Conservation (phyloP, 1,284 basidiomycete genomes). For the Sporisorium graminicola region DNA sequence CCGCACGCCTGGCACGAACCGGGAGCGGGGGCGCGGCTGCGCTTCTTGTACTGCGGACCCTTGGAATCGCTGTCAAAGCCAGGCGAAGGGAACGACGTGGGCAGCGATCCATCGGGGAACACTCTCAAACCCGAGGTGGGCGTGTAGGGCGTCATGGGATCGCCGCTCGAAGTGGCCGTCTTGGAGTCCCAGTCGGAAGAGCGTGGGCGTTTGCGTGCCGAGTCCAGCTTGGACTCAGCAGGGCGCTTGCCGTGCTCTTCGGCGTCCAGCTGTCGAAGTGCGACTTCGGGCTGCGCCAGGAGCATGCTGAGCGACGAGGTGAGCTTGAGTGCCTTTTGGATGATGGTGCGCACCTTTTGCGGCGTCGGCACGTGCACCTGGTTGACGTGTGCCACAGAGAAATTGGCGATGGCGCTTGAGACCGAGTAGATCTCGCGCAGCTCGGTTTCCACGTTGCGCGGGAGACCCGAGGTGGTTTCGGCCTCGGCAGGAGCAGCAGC, state of each 20-base stretch:
- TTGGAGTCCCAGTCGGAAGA: constrained; percentile 46
- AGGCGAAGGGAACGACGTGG: constrained; percentile 45
- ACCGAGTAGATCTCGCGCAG: constrained; percentile 55
- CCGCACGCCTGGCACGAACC: constrained; percentile 64
- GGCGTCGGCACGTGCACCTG: constrained; percentile 37
- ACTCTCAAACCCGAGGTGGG: constrained; percentile 31
- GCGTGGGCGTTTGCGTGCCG: constrained; percentile 49
- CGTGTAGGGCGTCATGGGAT: constrained; percentile 22
- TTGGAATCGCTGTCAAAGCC: constrained; percentile 38
- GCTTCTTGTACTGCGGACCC: constrained; percentile 65
- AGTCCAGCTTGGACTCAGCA: constrained; percentile 46
- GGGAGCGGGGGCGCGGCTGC: constrained; percentile 66
- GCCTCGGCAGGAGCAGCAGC: constrained; percentile 8
- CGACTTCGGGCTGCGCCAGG: constrained; percentile 49
- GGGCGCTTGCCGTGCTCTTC: constrained; percentile 43
- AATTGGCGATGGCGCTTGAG: constrained; percentile 55
- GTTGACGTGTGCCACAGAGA: constrained; percentile 51
- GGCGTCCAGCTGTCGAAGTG: constrained; percentile 43
- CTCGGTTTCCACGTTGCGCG: constrained; percentile 34
- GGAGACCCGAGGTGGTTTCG: constrained; percentile 30
- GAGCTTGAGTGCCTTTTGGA: constrained; percentile 55
- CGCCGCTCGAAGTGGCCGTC: background rate
- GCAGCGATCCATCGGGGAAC: constrained; percentile 45
- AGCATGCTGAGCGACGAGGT: constrained; percentile 57
- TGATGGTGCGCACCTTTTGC: constrained; percentile 48